These are phyloP conservation scores for Pelargonium nanum DNA, from an alignment of 345 rosid genomes.

Conservation along the genomic window DNA sequence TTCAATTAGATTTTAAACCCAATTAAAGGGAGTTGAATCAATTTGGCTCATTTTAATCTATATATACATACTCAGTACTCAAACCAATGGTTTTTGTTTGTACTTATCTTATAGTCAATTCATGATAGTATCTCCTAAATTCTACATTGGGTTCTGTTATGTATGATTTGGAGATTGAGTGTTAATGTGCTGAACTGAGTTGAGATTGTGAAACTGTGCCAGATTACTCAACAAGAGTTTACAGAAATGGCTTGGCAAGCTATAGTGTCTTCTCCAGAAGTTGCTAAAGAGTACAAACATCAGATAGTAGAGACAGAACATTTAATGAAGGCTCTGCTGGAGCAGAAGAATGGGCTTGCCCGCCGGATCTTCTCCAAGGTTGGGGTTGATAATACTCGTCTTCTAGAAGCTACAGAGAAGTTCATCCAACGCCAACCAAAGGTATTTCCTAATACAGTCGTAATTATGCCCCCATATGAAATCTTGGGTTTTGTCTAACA, in stretches of 20 bases:
- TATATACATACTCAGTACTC: too few species aligned
- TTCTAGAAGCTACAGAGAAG: conserved; percentile 83
- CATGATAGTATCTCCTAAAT: not conserved
- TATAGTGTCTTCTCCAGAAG: conserved; percentile 84
- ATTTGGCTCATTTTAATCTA: too few species aligned
- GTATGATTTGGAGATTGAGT: not conserved
- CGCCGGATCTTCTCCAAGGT: conserved; percentile 74
- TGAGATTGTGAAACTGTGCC: conserved; percentile 2
- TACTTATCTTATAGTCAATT: not conserved
- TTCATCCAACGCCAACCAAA: conserved; percentile 90
- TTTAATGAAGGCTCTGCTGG: conserved; percentile 81
- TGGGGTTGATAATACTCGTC: conserved; percentile 81
- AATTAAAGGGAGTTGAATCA: too few species aligned
- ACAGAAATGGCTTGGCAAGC: conserved; percentile 99
- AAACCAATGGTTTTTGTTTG: not conserved
- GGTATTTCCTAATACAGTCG: conserved; percentile 25
- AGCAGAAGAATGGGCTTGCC: conserved; percentile 99
- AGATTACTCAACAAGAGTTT: conserved; percentile 92
- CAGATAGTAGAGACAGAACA: conserved; percentile 99
- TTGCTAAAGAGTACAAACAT: conserved; percentile 91
- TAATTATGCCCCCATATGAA: not conserved
- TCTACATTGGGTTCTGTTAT: too few species aligned
- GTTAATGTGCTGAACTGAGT: not conserved
- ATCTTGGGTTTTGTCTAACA: too few species aligned
- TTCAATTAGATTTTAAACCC: not conserved